Percentiles rank a stretch among this genome's conserved stretches.
Evolutionary conservation across 257 asterid genomes (phyloP).

Genomic region (Coffea eugenioides): DNA sequence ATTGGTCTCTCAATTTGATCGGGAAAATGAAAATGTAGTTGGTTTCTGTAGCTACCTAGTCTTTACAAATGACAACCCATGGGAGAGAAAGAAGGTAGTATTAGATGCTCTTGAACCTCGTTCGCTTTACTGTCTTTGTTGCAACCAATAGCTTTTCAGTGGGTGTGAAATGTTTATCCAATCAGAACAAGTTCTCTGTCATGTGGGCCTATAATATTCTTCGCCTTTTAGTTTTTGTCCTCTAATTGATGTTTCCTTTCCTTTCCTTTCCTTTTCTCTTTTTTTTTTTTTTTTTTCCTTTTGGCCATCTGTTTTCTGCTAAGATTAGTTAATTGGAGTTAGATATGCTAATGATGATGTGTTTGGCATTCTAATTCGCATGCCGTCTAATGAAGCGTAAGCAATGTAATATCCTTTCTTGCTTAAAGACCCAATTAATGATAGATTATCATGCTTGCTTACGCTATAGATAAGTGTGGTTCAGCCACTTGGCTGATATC

Average conservation of each 20-base stretch:
- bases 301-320: neutral
- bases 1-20: conserved; percentile 15
- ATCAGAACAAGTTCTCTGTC: neutral
- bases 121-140: neutral
- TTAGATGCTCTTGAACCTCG: neutral
- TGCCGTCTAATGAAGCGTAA: neutral
- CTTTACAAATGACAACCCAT: neutral
- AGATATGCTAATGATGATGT: neutral
- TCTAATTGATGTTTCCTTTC: neutral
- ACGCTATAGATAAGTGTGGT: neutral
- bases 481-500: neutral
- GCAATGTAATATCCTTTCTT: neutral
- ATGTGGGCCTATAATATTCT: conserved; percentile 15
- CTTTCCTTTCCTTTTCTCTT: neutral
- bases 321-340: neutral
- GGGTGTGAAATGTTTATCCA: conserved; percentile 17
- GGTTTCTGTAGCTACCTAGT: neutral
- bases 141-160: neutral
- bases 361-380: neutral
- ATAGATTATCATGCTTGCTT: neutral
- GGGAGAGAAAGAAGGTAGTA: neutral
- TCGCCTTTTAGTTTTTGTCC: neutral
- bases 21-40: neutral
- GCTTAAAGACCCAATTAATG: neutral
- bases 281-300: neutral